Conservation (phyloP, 768 basidiomycete genomes). For the Amanita brunnescens region DNA sequence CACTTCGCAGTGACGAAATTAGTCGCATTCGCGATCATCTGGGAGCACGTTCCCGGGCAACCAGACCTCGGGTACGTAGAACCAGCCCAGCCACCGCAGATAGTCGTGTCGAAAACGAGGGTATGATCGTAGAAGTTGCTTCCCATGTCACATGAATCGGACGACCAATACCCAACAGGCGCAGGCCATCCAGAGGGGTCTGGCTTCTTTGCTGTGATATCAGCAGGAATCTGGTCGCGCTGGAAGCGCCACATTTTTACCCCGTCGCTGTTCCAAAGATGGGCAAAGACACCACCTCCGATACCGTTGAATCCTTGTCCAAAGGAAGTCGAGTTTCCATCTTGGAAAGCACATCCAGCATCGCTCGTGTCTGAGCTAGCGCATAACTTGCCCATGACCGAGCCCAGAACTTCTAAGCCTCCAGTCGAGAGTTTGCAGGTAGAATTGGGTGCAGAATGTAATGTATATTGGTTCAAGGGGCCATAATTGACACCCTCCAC, state of each 20-base stretch:
- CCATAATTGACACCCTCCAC: conserved; percentile 64
- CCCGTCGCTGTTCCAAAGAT: conserved; percentile 43
- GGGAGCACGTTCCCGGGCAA: conserved; percentile 38
- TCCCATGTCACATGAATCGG: conserved; percentile 38
- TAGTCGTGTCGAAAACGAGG: conserved; percentile 37
- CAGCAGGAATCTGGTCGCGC: conserved; percentile 40
- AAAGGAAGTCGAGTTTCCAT: conserved; percentile 28
- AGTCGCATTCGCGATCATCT: conserved; percentile 42
- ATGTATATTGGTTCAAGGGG: conserved; percentile 50
- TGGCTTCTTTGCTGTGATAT: conserved; percentile 37
- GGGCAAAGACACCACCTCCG: conserved; percentile 46
- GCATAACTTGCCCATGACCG: conserved; percentile 27
- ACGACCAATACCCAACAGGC: conserved; percentile 44
- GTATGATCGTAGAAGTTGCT: conserved; percentile 45
- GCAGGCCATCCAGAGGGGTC: conserved; percentile 42
- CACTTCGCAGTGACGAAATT: conserved; percentile 49
- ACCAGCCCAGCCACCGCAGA: conserved; percentile 41
- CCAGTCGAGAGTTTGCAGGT: conserved; percentile 29
- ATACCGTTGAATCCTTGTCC: conserved; percentile 37
- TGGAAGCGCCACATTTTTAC: conserved; percentile 52
- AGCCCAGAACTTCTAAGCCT: conserved; percentile 16
- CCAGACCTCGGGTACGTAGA: conserved; percentile 25
- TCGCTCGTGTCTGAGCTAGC: conserved; percentile 30
- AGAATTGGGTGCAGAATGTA: conserved; percentile 45
- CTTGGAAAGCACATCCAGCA: conserved; percentile 42